These are phyloP conservation scores for Annulohypoxylon stygium DNA, from an alignment of 495 filamentous ascomycete genomes.

Conservation along the genomic window DNA sequence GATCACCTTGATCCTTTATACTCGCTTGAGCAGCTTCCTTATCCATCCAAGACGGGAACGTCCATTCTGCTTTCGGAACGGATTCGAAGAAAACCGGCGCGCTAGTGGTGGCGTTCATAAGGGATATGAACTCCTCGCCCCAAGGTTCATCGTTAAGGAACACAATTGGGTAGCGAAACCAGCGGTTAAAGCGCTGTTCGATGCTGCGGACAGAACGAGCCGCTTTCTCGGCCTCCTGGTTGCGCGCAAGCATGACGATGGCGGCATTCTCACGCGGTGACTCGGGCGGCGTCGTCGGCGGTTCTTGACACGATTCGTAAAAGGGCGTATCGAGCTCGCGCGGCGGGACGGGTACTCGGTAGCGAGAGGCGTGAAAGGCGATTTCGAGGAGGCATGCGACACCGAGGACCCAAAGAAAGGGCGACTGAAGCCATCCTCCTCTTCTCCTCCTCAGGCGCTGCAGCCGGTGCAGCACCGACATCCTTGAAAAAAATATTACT, in stretches of 20 bases:
- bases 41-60: constrained; percentile 92
- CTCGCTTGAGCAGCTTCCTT: constrained; percentile 82
- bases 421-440: constrained; percentile 47
- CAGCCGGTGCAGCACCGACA: constrained; percentile 40
- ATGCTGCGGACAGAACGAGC: constrained; percentile 91
- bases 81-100: constrained; percentile 84
- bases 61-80: constrained; percentile 86
- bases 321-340: constrained; percentile 60
- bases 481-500: constrained; percentile 1
- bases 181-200: constrained; percentile 95
- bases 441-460: constrained; percentile 46
- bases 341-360: constrained; percentile 50
- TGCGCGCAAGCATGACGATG: constrained; percentile 92
- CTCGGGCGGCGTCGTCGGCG: constrained; percentile 50
- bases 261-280: constrained; percentile 87
- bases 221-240: constrained; percentile 91
- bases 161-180: constrained; percentile 97
- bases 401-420: constrained; percentile 46
- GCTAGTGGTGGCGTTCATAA: constrained; percentile 82
- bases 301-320: constrained; percentile 58
- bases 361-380: constrained; percentile 47
- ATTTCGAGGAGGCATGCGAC: constrained; percentile 52
- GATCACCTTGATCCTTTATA: constrained; percentile 86
- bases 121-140: constrained; percentile 84
- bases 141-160: constrained; percentile 95